These are phyloP conservation scores for Phalaenopsis aphrodite DNA, from an alignment of 106 monocot species.

Conservation along the genomic window DNA sequence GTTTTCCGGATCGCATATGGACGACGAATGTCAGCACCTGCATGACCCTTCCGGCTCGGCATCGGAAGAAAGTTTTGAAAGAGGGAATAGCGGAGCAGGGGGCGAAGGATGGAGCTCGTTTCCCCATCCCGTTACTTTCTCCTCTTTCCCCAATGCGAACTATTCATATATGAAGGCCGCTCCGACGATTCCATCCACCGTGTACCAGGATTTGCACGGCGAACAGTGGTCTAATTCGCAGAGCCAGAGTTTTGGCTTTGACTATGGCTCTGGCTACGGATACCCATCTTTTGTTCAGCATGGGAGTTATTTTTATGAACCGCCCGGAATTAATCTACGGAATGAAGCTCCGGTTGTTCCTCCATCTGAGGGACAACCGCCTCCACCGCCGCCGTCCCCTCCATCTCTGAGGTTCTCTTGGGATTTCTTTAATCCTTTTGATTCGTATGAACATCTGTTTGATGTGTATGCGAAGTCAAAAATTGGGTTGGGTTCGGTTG, in stretches of 20 bases:
- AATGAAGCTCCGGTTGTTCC: not conserved
- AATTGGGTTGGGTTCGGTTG: slow-evolving; percentile 24
- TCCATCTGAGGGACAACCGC: slow-evolving; percentile 3
- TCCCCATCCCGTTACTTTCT: not conserved
- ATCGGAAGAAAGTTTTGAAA: slow-evolving; percentile 14
- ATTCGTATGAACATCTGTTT: slow-evolving; percentile 46
- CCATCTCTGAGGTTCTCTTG: slow-evolving; percentile 34
- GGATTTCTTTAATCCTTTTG: slow-evolving; percentile 77
- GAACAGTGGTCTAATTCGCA: not conserved
- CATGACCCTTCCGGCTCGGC: slow-evolving; percentile 23
- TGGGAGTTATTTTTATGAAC: slow-evolving; percentile 9
- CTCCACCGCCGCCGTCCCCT: slow-evolving; percentile 43
- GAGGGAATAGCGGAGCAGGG: not conserved
- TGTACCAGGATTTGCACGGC: slow-evolving; percentile 43
- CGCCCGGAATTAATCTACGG: not conserved
- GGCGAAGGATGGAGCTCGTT: slow-evolving; percentile 9
- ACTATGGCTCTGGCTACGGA: slow-evolving; percentile 20
- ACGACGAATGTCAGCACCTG: slow-evolving; percentile 16
- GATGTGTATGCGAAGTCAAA: slow-evolving; percentile 12
- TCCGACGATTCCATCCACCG: slow-evolving; percentile 29
- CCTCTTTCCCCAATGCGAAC: slow-evolving; percentile 12
- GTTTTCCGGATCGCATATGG: slow-evolving; percentile 11
- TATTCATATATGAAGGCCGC: slow-evolving; percentile 61
- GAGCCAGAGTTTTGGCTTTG: not conserved
- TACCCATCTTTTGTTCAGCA: slow-evolving; percentile 9